A percentile compares a stretch with the other conserved stretches of the same genome.
Conservation (phyloP, 148 eudicot species). For the Nepenthes gracilis region DNA sequence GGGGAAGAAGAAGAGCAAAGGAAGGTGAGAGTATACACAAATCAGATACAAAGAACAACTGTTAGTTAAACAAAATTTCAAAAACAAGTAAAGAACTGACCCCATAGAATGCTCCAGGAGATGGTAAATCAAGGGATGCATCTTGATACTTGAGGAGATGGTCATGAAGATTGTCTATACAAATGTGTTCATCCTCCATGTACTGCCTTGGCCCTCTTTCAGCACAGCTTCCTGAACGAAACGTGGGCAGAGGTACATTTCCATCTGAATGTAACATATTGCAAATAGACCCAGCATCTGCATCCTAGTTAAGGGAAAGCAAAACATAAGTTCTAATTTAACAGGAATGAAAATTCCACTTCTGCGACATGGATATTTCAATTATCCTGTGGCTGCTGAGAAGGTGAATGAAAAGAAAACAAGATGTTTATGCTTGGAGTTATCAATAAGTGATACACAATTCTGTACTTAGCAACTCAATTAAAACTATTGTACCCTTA, state of each 20-base stretch:
- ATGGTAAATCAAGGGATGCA: constrained; percentile 37
- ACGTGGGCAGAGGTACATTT: constrained; percentile 36
- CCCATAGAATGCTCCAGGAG: constrained; percentile 83
- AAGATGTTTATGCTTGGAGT: too few relatives aligned
- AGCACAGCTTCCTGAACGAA: constrained; percentile 85
- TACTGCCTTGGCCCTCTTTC: constrained; percentile 79
- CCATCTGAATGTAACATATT: constrained; percentile 31
- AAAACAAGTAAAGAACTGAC: constrained; percentile 19
- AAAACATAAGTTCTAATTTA: neutral
- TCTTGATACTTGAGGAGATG: constrained; percentile 17
- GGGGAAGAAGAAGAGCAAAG: too few relatives aligned
- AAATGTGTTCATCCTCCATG: constrained; percentile 87
- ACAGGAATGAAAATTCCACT: neutral
- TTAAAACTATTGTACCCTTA: too few relatives aligned
- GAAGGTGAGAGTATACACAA: too few relatives aligned
- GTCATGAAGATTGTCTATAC: constrained; percentile 57
- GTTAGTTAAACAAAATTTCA: neutral
- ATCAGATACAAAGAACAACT: too few relatives aligned
- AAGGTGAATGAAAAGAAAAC: too few relatives aligned
- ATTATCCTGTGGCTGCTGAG: too few relatives aligned
- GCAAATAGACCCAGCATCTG: constrained; percentile 21
- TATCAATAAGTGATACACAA: too few relatives aligned
- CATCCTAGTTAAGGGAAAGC: constrained; percentile 30
- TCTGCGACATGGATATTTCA: neutral
- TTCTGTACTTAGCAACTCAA: too few relatives aligned